phyloP scores from a whole-genome alignment of 2,329 filamentous ascomycete species.

The Neopestalotiopsis sp. region DNA sequence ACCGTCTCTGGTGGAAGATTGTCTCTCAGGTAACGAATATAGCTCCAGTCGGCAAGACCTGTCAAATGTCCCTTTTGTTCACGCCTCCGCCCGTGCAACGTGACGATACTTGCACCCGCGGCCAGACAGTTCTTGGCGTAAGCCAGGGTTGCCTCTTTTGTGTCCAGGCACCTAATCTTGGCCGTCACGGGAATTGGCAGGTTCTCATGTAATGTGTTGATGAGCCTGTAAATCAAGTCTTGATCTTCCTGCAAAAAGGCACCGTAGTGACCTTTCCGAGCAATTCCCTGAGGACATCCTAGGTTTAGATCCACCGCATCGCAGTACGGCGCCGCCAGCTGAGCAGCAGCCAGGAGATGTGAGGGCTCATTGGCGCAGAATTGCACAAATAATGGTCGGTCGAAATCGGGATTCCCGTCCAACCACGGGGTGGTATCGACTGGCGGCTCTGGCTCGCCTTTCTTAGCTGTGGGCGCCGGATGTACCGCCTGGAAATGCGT shows the following conservation, averaged over 20 bases:
- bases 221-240: conserved; percentile 79
- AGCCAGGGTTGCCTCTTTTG: conserved; percentile 81
- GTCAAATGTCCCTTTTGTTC: conserved; percentile 98
- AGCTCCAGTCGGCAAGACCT: conserved; percentile 89
- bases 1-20: conserved; percentile 86
- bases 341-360: conserved; percentile 80
- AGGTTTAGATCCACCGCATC: conserved; percentile 96
- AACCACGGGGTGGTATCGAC: conserved; percentile 60
- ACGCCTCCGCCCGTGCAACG: conserved; percentile 85
- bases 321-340: conserved; percentile 81
- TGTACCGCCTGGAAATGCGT: conserved; percentile 78
- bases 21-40: conserved; percentile 81
- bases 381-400: conserved; percentile 92
- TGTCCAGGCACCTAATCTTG: conserved; percentile 91
- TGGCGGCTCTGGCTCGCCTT: conserved; percentile 30
- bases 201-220: conserved; percentile 80
- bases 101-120: conserved; percentile 90
- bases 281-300: conserved; percentile 95
- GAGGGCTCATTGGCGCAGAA: conserved; percentile 91
- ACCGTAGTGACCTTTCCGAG: conserved; percentile 87
- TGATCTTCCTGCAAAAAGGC: conserved; percentile 95
- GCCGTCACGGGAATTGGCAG: conserved; percentile 88
- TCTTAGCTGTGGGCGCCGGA: conserved; percentile 30
- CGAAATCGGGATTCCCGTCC: conserved; percentile 84
- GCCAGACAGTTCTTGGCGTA: conserved; percentile 88